A percentile compares a stretch with the other conserved stretches of the same genome.
These are phyloP conservation scores for Sideroxylon spinosum DNA, from an alignment of 179 eudicot species.

Conservation along the genomic window DNA sequence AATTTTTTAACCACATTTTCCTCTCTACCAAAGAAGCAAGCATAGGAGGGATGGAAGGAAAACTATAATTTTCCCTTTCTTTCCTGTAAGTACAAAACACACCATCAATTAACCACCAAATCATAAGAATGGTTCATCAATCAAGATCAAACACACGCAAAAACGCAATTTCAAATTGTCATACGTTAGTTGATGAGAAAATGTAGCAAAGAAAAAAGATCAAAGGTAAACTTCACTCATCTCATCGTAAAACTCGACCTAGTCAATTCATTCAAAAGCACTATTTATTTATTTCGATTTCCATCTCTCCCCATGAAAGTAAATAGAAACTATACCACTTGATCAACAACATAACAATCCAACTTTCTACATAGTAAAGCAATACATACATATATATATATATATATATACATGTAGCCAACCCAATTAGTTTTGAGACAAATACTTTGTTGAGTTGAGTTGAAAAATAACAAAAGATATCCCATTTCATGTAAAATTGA, in stretches of 20 bases:
- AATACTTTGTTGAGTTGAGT: no score
- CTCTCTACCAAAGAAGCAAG: no score
- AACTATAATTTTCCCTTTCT: no score
- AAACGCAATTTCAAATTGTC: neutral
- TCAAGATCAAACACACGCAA: neutral
- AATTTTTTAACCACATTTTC: no score
- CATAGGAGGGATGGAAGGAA: no score
- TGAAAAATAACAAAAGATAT: neutral
- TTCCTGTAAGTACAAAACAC: no score
- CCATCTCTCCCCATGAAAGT: neutral
- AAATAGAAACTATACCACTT: neutral
- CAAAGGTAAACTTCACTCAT: neutral
- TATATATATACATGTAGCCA: no score
- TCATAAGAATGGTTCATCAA: neutral
- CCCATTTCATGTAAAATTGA: neutral
- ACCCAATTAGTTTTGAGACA: no score
- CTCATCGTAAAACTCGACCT: neutral
- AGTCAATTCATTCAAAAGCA: neutral
- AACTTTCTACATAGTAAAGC: neutral
- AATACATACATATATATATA: neutral
- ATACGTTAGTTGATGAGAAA: neutral
- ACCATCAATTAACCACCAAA: no score
- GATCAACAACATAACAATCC: slow-evolving; percentile 6
- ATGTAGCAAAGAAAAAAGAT: neutral
- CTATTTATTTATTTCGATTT: neutral